Base-by-base conservation (phyloP, 2,329 filamentous ascomycete species). In the Fusarium concolor region DNA sequence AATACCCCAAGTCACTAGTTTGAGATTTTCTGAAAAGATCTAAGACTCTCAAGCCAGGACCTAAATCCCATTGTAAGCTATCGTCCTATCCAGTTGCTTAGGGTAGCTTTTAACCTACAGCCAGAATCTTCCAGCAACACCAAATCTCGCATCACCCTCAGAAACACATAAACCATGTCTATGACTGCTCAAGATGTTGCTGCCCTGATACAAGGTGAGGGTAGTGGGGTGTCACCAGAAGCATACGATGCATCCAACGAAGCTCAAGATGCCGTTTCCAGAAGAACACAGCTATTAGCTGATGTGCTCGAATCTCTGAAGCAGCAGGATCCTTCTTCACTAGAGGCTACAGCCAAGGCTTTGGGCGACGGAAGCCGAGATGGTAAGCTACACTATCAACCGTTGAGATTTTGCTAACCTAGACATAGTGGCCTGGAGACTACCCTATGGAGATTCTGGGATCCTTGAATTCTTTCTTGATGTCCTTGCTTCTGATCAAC, bases 381-480 rank as follows among this genome's bases (percentile, higher is more conserved):
- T 72, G 81, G 86, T 87, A 71, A 80, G 84, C 76, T 8, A 4
- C 5, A 17, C 3, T 3, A 4, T 2, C 4, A 3, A 4, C 12
- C 2, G 1, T n/a, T 28, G 15, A 5, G 2, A 5, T 45, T 7
- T 18, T 10, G 51, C 52, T 65, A n/a, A 62, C 45, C 8, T 22
- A 14, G 9, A 9, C 5, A 26, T 18, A 89, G 87, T 81, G 39
- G 80, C 81, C 44, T 90, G 87, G 86, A 82, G 88, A 57, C 70
- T 81, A 24, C 84, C 88, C 0, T 77, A 88, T 11, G 88, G 87
- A 9, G 82, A 86, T 28, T 87, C 88, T 0, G 86, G 87, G 3
- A 77, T 90, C 31, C 75, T 90, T 10, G 80, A 83, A 20, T 86
- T 88, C 76, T 87, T 88, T 69, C 79, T 89, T 17, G 75, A 78